Conservation (phyloP, 768 basidiomycete genomes). For the Tulasnella sp. region DNA sequence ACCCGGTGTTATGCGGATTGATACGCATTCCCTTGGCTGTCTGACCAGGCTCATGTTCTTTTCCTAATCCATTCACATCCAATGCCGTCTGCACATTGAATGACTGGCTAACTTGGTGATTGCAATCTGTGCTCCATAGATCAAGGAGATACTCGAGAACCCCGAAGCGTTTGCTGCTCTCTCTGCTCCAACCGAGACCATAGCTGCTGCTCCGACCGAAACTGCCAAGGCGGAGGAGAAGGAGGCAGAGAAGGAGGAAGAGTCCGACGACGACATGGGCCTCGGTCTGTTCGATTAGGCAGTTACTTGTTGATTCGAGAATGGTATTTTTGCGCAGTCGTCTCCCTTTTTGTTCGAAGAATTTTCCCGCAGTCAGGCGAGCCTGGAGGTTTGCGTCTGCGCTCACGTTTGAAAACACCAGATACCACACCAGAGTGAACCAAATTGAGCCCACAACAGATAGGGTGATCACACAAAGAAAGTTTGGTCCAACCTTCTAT, state of each 20-base stretch:
- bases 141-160: constrained; percentile 95
- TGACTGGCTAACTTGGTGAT: not conserved
- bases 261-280: constrained; percentile 44
- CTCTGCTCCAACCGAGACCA: too few relatives aligned
- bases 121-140: constrained; percentile 33
- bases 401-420: too few relatives aligned
- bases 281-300: constrained; percentile 33
- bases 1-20: constrained; percentile 14
- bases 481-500: too few relatives aligned
- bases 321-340: too few relatives aligned
- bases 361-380: too few relatives aligned
- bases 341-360: too few relatives aligned
- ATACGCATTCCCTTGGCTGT: constrained; percentile 7
- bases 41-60: not conserved
- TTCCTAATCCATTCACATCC: not conserved
- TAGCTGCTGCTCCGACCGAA: constrained; percentile 56
- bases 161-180: constrained; percentile 76
- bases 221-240: constrained; percentile 44
- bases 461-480: too few relatives aligned
- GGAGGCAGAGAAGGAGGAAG: constrained; percentile 51
- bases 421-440: too few relatives aligned
- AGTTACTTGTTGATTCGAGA: not conserved
- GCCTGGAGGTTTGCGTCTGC: too few relatives aligned
- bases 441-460: too few relatives aligned
- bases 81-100: not conserved